Evolutionary conservation across 2,329 filamentous ascomycete species (phyloP), one percentile per base, ranked within the genome.

Genomic region (Trichoderma polysporum): DNA sequence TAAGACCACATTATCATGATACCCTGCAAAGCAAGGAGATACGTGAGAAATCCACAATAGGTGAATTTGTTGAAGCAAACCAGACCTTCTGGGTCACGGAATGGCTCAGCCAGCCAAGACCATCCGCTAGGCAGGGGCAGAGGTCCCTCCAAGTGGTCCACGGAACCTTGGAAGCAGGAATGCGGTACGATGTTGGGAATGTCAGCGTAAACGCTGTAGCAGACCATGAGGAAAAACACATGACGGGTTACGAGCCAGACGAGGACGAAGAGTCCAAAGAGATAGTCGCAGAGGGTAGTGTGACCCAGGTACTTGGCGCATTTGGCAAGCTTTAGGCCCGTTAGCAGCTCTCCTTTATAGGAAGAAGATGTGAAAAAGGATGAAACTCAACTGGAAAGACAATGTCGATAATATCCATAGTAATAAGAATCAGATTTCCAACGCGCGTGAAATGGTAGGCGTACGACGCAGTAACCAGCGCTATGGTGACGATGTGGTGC

Each of bases 321-420:
- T 80, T 99, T 99, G 72, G 95, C 95, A 31, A 89, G 82, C 93
- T 97, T 37, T 35, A 27, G 15, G 33, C 9, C 2, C 7, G 31
- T 66, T 22, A 52, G 41, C 8, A 25, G 12, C 2, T 57, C 1
- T 37, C 45, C 9, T 9, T 4, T 37, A n/a, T 4, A 15, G 7
- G 29, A 35, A 31, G 13, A 5, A 47, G 37, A 19, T 41, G 12
- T 8, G 10, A 13, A 7, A 0, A 29, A 31, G 12, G 10, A 10
- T 0, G 2, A 49, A 9, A 31, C 47, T 90, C 76, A 82, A 97
- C 92, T 56, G 94, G 91, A 54, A 99, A 85, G 68, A 97, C 85
- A 61, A 97, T 85, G 75, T 99, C 95, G 49, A 96, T 92, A 62
- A 96, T 85, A 75, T 99, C 95, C 93, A 98, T 98, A 70, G 97